Percentiles rank a stretch among this genome's conserved stretches.
phyloP scores from a whole-genome alignment of 163 green algal species.

The Prototheca wickerhamii region DNA sequence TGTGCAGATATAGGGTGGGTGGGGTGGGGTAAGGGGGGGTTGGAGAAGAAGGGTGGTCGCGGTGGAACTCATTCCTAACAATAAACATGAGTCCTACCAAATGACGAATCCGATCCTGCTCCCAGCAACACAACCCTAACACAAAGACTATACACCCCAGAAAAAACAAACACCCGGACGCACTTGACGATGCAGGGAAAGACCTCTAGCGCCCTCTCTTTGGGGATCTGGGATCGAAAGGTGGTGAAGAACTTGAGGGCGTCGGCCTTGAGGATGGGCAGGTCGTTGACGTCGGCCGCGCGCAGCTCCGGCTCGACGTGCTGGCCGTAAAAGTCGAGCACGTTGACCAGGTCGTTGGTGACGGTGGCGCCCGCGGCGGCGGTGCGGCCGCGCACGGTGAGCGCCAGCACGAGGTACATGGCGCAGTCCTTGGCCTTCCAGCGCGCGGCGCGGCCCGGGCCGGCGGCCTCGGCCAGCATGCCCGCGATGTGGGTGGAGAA shows the following conservation, averaged over 20 bases:
- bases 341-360: slow-evolving; percentile 83
- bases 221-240: slow-evolving; percentile 74
- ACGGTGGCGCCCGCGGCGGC: slow-evolving; percentile 74
- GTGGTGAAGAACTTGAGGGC: slow-evolving; percentile 92
- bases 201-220: slow-evolving; percentile 44
- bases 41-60: not conserved
- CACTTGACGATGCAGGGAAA: slow-evolving; percentile 59
- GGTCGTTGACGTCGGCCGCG: slow-evolving; percentile 45
- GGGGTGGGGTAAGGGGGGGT: not conserved
- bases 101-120: no score
- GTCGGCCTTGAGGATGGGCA: slow-evolving; percentile 86
- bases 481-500: slow-evolving; percentile 73
- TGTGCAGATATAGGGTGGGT: not conserved
- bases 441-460: slow-evolving; percentile 40
- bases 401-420: slow-evolving; percentile 87
- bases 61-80: no score
- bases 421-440: slow-evolving; percentile 93
- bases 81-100: no score
- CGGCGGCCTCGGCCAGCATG: slow-evolving; percentile 65
- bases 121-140: no score
- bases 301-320: slow-evolving; percentile 76
- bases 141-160: not conserved
- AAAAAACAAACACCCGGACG: not conserved
- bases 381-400: slow-evolving; percentile 74
- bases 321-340: slow-evolving; percentile 70